Base-by-base conservation (phyloP, 768 basidiomycete genomes). In the Naganishia vaughanmartiniae region DNA sequence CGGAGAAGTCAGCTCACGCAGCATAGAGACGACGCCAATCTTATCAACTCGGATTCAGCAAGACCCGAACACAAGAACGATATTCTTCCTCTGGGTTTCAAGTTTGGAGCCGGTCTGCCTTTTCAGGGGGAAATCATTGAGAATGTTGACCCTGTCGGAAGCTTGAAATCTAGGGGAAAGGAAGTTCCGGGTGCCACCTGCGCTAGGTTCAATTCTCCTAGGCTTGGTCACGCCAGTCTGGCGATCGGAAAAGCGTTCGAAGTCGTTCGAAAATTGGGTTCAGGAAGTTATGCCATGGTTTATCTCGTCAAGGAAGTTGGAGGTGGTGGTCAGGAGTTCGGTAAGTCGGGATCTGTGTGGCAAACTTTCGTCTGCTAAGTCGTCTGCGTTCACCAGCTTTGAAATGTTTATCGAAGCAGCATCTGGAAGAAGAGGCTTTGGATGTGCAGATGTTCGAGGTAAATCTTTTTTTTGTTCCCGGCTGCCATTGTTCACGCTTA, bases 361-460 rank as follows among this genome's bases (percentile, higher is more conserved):
- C 31, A 1, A 48, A 31, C 17, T 14, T 31, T n/a, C 30, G 2
- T 31, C 54, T 34, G 10, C n/a, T 67, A 19, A 60, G 19, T 11
- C 11, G 39, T 46, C 21, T 60, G 39, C 33, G 74, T 75, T 56
- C 72, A 78, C 91, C 88, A 81, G 96, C 96, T n/a, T 87, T 98
- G 83, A 98, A 99, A 85, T 90, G 92, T 81, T 84, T 98, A 73
- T 92, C 91, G 80, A 98, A 97, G 83, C 90, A 89, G 65, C 90
- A 97, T 84, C 88, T 96, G 72, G 88, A 91, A 82, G 86, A 89
- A 74, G 93, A 95, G 66, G 89, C 90, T 74, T 84, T 96, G 76
- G 87, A 85, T 39, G 88, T 93, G 7, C 96, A 98, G 83, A 86
- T 95, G 83, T 87, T 91, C 76, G 95, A 98, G 87, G 91, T 90